These are phyloP conservation scores for Nissolia schottii DNA, from an alignment of 306 rosid genomes.

Conservation along the genomic window DNA sequence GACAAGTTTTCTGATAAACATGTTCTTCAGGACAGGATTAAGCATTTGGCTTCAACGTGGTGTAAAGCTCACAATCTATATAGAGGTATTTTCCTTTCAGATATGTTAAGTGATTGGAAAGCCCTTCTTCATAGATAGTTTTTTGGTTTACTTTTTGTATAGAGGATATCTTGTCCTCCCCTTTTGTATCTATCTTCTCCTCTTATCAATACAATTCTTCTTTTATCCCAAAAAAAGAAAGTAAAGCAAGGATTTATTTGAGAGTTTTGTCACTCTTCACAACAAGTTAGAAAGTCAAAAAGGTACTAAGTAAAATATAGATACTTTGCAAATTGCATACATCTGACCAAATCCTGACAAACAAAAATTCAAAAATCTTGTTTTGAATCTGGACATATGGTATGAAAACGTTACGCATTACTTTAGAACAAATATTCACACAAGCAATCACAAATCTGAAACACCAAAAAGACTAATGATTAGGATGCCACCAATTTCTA, in stretches of 20 bases:
- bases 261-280: not conserved
- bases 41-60: no score
- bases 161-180: no score
- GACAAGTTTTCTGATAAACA: no score
- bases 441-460: not conserved
- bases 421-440: not conserved
- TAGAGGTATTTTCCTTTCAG: no score
- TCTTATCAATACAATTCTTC: no score
- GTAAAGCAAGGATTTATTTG: not conserved
- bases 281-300: not conserved
- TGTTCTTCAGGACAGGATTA: no score
- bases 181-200: no score
- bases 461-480: not conserved
- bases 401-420: not conserved
- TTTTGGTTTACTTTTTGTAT: no score
- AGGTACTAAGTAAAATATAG: not conserved
- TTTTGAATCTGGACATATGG: not conserved
- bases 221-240: no score
- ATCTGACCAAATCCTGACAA: not conserved
- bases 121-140: no score
- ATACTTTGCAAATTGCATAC: conserved; percentile 1
- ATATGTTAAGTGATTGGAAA: no score
- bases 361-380: not conserved
- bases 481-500: not conserved
- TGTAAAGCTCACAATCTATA: no score